These are phyloP conservation scores for Capronia americana DNA, from an alignment of 2,329 filamentous ascomycete genomes.

Conservation along the genomic window DNA sequence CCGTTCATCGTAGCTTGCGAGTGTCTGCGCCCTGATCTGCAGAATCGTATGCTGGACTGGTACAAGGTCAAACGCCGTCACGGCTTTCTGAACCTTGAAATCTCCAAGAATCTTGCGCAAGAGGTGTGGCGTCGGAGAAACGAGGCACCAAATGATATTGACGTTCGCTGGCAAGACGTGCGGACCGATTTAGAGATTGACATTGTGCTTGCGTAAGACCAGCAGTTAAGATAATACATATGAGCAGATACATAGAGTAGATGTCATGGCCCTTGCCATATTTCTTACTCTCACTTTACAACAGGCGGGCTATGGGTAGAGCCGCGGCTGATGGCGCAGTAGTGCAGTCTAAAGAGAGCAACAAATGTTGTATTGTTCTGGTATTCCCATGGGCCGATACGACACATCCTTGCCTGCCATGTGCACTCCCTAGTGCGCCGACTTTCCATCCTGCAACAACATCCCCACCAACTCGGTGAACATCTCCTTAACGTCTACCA, in stretches of 20 bases:
- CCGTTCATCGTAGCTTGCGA: conserved; percentile 47
- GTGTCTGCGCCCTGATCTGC: conserved; percentile 41
- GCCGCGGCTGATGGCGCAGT: background rate
- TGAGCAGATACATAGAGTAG: too few species aligned
- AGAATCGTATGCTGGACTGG: conserved; percentile 43
- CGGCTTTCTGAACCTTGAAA: conserved; percentile 46
- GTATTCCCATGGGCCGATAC: background rate
- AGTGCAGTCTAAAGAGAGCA: background rate
- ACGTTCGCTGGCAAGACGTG: conserved; percentile 44
- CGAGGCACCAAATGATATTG: background rate
- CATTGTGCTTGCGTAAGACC: conserved; percentile 41
- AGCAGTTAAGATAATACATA: too few species aligned
- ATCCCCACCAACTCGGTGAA: conserved; percentile 29
- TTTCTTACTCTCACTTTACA: too few species aligned
- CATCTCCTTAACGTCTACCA: conserved; percentile 14
- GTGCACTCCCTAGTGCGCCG: background rate
- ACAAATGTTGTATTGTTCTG: too few species aligned
- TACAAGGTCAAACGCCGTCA: conserved; percentile 45
- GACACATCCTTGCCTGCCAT: background rate
- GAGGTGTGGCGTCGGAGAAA: conserved; percentile 44
- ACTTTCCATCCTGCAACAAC: background rate
- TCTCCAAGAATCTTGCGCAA: conserved; percentile 44
- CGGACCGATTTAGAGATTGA: conserved; percentile 45
- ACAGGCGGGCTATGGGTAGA: too few species aligned
- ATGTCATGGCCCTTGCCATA: too few species aligned